Conservation (phyloP, 176 grass and related monocot species). For the Carex scoparia region DNA sequence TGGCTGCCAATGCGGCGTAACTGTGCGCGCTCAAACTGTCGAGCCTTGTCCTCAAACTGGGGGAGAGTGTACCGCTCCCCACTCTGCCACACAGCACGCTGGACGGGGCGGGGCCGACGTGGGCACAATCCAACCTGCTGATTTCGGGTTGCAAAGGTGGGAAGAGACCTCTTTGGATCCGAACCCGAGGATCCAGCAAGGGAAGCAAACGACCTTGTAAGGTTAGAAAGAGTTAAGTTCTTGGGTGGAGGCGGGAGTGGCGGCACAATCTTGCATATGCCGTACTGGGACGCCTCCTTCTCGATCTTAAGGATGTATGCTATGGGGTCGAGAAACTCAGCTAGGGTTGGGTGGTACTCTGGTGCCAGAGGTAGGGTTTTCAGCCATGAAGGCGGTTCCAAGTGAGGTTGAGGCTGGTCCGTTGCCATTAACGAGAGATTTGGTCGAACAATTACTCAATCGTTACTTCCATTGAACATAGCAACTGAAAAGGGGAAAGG, state of each 20-base stretch:
- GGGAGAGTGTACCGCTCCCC: slow-evolving; percentile 81
- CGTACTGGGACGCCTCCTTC: slow-evolving; percentile 74
- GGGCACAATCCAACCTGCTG: slow-evolving; percentile 95
- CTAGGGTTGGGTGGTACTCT: slow-evolving; percentile 66
- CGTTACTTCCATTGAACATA: slow-evolving; percentile 14
- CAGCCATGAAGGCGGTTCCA: slow-evolving; percentile 53
- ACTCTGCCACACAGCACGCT: slow-evolving; percentile 87
- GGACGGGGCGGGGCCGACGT: slow-evolving; percentile 67
- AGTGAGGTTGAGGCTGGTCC: slow-evolving; percentile 37
- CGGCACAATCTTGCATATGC: slow-evolving; percentile 98
- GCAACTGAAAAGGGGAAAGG: not conserved
- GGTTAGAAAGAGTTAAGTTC: slow-evolving; percentile 51
- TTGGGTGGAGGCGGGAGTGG: slow-evolving; percentile 54
- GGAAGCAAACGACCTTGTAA: slow-evolving; percentile 68
- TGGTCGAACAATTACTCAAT: not conserved
- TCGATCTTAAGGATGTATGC: slow-evolving; percentile 97
- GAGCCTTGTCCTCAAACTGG: slow-evolving; percentile 76
- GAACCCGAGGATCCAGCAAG: slow-evolving; percentile 23
- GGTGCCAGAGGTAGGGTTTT: slow-evolving; percentile 75
- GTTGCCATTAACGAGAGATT: slow-evolving; percentile 27
- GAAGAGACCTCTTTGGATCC: slow-evolving; percentile 14
- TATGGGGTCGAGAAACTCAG: slow-evolving; percentile 88
- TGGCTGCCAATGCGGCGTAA: slow-evolving; percentile 34
- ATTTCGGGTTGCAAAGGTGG: slow-evolving; percentile 81
- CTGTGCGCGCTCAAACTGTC: slow-evolving; percentile 59